Evolutionary conservation across 2,329 filamentous ascomycete species (phyloP), one percentile per base, ranked within the genome.

Genomic region (Stemphylium lycopersici): DNA sequence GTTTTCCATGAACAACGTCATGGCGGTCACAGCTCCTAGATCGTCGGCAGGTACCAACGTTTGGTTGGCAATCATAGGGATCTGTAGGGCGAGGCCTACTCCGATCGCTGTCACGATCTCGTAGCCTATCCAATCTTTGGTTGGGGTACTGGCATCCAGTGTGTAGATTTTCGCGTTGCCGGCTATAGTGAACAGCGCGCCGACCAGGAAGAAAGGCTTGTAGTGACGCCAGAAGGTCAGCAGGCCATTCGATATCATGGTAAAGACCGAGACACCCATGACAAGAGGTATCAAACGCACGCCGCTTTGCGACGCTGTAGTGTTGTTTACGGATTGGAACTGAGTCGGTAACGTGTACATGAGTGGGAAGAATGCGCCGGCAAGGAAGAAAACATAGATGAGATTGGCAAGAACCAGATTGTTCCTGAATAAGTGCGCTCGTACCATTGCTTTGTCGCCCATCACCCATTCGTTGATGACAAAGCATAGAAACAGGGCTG

Each of bases 111-210:
- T 53, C 2, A 83, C 55, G 4, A 79, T 69, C 48, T 83, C 78
- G 62, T 78, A 83, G 7, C 80, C 80, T 18, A 81, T 77, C 80
- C 79, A 82, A 29, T 73, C 67, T 2, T 59, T 68, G 0, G 69
- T 66, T 0, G 73, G 58, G 3, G 79, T 77, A 32, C 63, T 58
- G 1, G 75, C 62, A 15, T 73, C 66, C 2, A 80, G 69, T 0
- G 79, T 47, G 72, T 78, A 67, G 3, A 70, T 68, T 20, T 40
- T 60, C 2, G 48, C 7, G 16, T 64, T 55, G 2, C 69, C 69
- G 3, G 55, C 59, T 3, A 65, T 56, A 0, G 51, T 58, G 4
- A 69, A 44, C 1, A 68, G 22, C 3, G 74, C 61, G 10, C 72
- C 69, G 7, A 69, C n/a, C 11, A 74, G 56, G 31, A 80, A 68